A percentile compares a stretch with the other conserved stretches of the same genome.
Conservation (phyloP, 257 asterid genomes). For the Petunia secreta region DNA sequence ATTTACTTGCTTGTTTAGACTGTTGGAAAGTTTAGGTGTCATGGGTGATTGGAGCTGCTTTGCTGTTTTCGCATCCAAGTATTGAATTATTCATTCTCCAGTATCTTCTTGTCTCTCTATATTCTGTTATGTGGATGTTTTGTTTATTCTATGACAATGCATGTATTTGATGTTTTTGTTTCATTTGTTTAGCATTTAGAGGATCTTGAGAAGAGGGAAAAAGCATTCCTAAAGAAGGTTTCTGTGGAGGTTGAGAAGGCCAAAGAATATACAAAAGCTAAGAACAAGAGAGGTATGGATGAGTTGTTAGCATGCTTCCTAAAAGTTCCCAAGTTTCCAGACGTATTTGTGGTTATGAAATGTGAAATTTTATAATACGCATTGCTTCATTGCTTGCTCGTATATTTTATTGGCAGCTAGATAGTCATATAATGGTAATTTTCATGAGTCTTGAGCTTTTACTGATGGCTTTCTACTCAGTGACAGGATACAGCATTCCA, state of each 20-base stretch:
- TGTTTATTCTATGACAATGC: neutral
- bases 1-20: neutral
- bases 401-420: no score
- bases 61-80: neutral
- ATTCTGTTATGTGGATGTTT: conserved; percentile 7
- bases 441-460: no score
- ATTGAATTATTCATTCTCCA: neutral
- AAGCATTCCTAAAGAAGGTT: conserved; percentile 70
- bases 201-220: conserved; percentile 83
- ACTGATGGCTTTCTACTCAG: no score
- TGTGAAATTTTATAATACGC: no score
- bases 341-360: no score
- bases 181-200: conserved; percentile 57
- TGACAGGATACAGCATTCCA: no score
- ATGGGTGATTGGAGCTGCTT: neutral
- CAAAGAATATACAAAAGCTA: conserved; percentile 64
- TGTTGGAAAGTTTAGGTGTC: neutral
- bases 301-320: neutral
- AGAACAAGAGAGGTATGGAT: conserved; percentile 70
- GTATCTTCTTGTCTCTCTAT: neutral
- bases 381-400: no score
- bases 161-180: neutral
- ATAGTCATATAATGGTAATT: no score
- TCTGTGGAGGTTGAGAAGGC: conserved; percentile 64
- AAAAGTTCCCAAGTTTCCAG: no score